Conservation (phyloP, 1,284 basidiomycete species). For the Malassezia vespertilionis region DNA sequence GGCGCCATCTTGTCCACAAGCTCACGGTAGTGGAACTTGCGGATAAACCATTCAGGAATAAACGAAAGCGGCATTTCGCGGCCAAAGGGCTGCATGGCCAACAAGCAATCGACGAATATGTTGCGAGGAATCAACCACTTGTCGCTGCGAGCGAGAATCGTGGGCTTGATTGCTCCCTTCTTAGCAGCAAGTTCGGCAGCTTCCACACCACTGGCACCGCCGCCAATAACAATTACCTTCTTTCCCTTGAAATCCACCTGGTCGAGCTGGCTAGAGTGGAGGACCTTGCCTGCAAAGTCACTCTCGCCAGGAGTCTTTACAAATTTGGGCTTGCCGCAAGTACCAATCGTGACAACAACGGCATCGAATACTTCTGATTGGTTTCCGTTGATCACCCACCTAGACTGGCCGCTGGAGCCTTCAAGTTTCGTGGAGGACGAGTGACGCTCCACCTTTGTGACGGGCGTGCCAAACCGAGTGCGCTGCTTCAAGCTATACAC, state of each 20-base stretch:
- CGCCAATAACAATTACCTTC: constrained; percentile 51
- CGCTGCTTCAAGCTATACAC: constrained; percentile 54
- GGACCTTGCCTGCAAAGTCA: constrained; percentile 51
- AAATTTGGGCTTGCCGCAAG: constrained; percentile 55
- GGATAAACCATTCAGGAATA: constrained; percentile 54
- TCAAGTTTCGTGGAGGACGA: constrained; percentile 41
- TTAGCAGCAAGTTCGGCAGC: constrained; percentile 52
- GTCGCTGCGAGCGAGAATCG: constrained; percentile 52
- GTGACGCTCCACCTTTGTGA: constrained; percentile 39
- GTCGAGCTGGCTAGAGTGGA: constrained; percentile 56
- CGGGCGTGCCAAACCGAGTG: constrained; percentile 52
- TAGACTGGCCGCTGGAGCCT: constrained; percentile 47
- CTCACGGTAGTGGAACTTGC: constrained; percentile 54
- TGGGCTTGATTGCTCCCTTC: constrained; percentile 51
- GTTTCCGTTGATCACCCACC: constrained; percentile 53
- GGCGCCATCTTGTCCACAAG: constrained; percentile 49
- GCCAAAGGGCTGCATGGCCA: constrained; percentile 57
- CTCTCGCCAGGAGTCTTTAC: constrained; percentile 53
- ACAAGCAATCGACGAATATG: constrained; percentile 54
- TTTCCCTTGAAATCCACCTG: constrained; percentile 50
- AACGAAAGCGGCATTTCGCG: constrained; percentile 40
- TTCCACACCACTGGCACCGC: constrained; percentile 58
- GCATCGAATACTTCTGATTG: constrained; percentile 54
- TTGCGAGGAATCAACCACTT: constrained; percentile 48
- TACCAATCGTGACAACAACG: constrained; percentile 54